phyloP scores from a whole-genome alignment of 805 yeast genomes.

The Zygosaccharomyces gambellarensis region DNA sequence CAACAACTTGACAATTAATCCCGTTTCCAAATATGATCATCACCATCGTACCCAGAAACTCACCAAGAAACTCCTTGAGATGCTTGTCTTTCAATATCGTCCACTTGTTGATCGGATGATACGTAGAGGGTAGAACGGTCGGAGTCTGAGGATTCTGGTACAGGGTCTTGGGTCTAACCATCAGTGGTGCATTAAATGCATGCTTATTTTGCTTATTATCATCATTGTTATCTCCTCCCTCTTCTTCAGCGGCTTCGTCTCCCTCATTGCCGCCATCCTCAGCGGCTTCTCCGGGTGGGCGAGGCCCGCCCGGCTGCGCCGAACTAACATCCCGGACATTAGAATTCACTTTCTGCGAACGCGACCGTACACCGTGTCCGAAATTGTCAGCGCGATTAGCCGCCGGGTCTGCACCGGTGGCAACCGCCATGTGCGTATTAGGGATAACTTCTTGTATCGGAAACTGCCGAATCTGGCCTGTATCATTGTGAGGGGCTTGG shows the following conservation, averaged over 20 bases:
- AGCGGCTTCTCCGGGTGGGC: background rate
- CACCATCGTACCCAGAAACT: conserved; percentile 47
- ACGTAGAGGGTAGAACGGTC: conserved; percentile 36
- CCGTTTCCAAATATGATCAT: conserved; percentile 46
- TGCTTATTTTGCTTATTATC: conserved; percentile 4
- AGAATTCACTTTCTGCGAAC: conserved; percentile 21
- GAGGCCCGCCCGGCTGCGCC: conserved; percentile 11
- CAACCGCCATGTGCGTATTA: conserved; percentile 26
- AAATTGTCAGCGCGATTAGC: background rate
- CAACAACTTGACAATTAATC: conserved; percentile 41
- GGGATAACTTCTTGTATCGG: conserved; percentile 34
- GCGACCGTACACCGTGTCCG: conserved; percentile 12
- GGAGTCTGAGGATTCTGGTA: conserved; percentile 38
- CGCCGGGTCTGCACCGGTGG: conserved; percentile 13
- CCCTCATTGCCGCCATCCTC: background rate
- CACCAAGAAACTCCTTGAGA: conserved; percentile 47
- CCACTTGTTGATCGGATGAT: conserved; percentile 36
- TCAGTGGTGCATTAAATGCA: conserved; percentile 25
- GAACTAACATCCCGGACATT: conserved; percentile 20
- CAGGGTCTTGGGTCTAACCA: conserved; percentile 36
- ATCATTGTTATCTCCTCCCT: background rate
- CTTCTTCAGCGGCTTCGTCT: conserved; percentile 4
- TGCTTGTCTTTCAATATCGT: conserved; percentile 33
- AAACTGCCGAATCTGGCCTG: conserved; percentile 12
- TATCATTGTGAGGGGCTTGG: conserved; percentile 29